Evolutionary conservation across 768 basidiomycete genomes (phyloP).

Genomic region (Pleurotus pulmonarius): DNA sequence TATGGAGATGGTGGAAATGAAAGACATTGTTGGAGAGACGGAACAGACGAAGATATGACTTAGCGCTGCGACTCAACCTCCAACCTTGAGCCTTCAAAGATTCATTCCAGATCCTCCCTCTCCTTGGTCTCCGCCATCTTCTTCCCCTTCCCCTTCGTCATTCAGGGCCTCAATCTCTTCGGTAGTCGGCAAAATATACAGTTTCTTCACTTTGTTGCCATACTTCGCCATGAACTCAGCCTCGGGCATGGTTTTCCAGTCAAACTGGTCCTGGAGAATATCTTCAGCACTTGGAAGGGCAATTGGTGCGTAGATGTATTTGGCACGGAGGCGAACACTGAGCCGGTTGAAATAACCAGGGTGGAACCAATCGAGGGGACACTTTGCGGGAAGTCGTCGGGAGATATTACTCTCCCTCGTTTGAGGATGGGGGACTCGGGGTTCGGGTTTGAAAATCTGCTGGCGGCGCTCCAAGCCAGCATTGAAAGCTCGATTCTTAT

Average conservation of each 20-base stretch:
- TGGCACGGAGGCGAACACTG: not conserved
- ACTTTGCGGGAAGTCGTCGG: not conserved
- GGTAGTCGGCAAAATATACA: not conserved
- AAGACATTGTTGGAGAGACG: no score
- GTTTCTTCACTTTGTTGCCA: constrained; percentile 1
- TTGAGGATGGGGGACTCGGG: not conserved
- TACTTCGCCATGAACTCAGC: not conserved
- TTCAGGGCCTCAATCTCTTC: not conserved
- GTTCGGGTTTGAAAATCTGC: not conserved
- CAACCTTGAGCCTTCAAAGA: no score
- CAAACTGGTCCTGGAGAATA: not conserved
- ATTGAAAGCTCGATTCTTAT: not conserved
- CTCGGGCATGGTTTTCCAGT: not conserved
- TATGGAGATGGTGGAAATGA: no score
- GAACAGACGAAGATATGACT: no score
- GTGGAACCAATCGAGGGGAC: constrained; percentile 4
- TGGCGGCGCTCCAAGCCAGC: not conserved
- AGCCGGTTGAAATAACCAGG: not conserved
- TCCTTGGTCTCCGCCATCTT: not conserved
- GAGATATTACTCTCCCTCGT: not conserved
- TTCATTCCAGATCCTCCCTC: not conserved
- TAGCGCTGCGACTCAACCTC: no score
- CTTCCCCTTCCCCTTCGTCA: not conserved
- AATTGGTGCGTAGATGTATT: not conserved
- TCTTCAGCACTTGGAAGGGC: not conserved